phyloP scores from a whole-genome alignment of 2,329 filamentous ascomycete species.

The Knoxdaviesia capensis region DNA sequence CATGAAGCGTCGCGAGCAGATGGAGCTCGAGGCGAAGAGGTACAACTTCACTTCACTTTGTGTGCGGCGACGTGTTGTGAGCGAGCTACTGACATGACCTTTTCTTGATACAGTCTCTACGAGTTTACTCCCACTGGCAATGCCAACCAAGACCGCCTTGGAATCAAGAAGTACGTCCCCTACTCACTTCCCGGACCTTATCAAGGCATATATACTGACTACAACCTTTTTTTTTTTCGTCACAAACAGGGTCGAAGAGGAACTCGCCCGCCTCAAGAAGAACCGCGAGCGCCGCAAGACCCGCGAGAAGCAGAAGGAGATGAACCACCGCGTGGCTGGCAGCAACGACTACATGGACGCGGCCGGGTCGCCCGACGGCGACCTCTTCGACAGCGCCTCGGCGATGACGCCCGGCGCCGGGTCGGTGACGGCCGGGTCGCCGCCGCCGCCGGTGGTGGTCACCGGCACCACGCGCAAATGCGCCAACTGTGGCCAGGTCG shows the following conservation, averaged over 20 bases:
- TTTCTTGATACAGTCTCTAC: conserved; percentile 23
- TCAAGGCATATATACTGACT: not conserved
- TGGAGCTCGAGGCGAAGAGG: conserved; percentile 54
- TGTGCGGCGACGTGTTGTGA: conserved; percentile 7
- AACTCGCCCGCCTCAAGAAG: conserved; percentile 67
- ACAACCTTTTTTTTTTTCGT: not conserved
- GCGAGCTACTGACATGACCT: conserved; percentile 16
- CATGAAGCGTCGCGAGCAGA: conserved; percentile 52
- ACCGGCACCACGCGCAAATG: conserved; percentile 73
- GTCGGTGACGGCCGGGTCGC: no score
- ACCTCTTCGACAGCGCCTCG: conserved; percentile 26
- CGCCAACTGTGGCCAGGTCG: conserved; percentile 89
- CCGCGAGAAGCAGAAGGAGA: conserved; percentile 73
- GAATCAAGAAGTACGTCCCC: conserved; percentile 17
- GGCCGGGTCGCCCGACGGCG: conserved; percentile 27
- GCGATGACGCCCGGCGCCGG: conserved; percentile 4
- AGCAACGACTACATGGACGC: conserved; percentile 17
- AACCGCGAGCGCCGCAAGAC: conserved; percentile 82
- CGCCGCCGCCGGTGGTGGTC: no score
- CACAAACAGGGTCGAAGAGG: conserved; percentile 31
- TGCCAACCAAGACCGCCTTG: conserved; percentile 29
- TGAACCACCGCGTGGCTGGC: conserved; percentile 20
- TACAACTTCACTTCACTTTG: conserved; percentile 23
- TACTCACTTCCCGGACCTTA: no score
- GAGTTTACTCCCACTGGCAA: conserved; percentile 26